Evolutionary conservation across 176 grass and related monocot species (phyloP), one percentile per base, ranked within the genome.

Genomic region (Musa schizocarpa): DNA sequence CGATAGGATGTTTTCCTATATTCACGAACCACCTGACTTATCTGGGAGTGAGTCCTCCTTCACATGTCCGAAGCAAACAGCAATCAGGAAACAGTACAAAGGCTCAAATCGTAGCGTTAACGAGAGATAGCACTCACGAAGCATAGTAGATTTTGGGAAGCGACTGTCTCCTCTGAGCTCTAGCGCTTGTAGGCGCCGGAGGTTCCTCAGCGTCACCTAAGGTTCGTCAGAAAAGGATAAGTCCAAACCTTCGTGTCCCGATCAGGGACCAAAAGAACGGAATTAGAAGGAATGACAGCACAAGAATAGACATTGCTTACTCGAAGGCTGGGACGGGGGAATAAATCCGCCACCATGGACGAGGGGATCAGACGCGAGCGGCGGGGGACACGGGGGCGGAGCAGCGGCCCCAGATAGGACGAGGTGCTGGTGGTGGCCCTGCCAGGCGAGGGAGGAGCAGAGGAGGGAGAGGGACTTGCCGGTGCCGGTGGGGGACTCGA

Each of bases 41-140:
- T 97, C 84, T 97, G 93, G 0, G 93, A 82, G 79, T 97, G 93
- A n/a, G 93, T 97, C 86, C 93, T 97, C 90, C 93, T 97, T 87
- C 73, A 82, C 76, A 74, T 26, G 22, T 8, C 43, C 75, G 50
- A 3, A 69, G 66, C 58, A 86, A 71, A 34, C 19, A 74, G 56
- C 54, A 63, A 25, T 76, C 20, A 76, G 48, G 51, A 64, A 53
- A 13, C 4, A 65, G 26, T 43, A 8, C 14, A 9, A 11, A 0
- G 9, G 1, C 6, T 57, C 53, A 16, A 16, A 16, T 27, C 72
- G 12, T 56, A 19, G 21, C 53, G 57, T 34, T 12, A 16, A 56
- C 13, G 16, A 63, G 16, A 63, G 1, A 77, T n/a, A 23, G 24
- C 10, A 77, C 90, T 82, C 84, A 97, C 93, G 93, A 87, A 43